These are phyloP conservation scores for Amoeboaphelidium protococcarum DNA, from an alignment of 371 early-diverging fungal genomes.

Conservation along the genomic window DNA sequence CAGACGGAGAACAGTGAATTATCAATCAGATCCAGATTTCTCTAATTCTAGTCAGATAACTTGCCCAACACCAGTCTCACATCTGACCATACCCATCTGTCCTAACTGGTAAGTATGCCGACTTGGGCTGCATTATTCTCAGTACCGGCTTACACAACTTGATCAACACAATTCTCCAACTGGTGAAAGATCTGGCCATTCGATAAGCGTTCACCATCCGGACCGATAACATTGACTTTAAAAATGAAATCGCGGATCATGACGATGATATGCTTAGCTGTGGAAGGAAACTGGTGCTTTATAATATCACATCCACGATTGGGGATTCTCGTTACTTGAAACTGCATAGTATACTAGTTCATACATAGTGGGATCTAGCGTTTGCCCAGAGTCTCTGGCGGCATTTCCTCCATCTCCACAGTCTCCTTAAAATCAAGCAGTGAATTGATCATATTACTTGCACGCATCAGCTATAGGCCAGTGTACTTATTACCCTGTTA, in stretches of 20 bases:
- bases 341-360: constrained; percentile 51
- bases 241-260: constrained; percentile 49
- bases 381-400: constrained; percentile 23
- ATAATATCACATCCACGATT: constrained; percentile 15
- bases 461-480: constrained; percentile 7
- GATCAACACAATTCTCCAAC: constrained; percentile 7
- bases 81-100: constrained; percentile 55
- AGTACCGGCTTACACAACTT: constrained; percentile 9
- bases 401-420: constrained; percentile 21
- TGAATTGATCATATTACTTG: too few species aligned
- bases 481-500: constrained; percentile 52
- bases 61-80: constrained; percentile 8
- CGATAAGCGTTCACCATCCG: constrained; percentile 16
- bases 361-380: constrained; percentile 30
- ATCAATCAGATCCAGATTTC: constrained; percentile 23
- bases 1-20: constrained; percentile 39
- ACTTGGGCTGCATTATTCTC: constrained; percentile 23
- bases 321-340: constrained; percentile 55
- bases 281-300: constrained; percentile 15
- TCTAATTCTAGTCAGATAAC: constrained; percentile 12
- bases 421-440: constrained; percentile 43
- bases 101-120: constrained; percentile 47
- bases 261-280: constrained; percentile 35
- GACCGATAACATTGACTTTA: constrained; percentile 26
- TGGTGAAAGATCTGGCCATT: constrained; percentile 10